Conservation (phyloP, 2,329 filamentous ascomycete species). For the Cryoendolithus antarcticus region DNA sequence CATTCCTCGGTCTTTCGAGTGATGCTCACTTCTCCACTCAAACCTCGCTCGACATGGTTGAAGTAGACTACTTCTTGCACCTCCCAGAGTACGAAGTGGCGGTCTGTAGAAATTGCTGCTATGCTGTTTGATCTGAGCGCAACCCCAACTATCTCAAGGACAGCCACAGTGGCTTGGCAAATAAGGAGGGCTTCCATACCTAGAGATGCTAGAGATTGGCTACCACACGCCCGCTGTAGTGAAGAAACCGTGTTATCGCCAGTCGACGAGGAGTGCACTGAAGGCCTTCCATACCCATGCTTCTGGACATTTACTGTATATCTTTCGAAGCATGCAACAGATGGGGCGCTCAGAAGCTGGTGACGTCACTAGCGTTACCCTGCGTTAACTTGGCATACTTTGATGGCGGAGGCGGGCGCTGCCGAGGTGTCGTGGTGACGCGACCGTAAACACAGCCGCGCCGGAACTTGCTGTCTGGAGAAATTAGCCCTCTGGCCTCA, state of each 20-base stretch:
- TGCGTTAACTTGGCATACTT: too few species aligned
- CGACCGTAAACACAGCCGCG: slow-evolving; percentile 1
- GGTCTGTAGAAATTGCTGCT: slow-evolving; percentile 1
- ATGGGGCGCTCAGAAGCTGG: not conserved
- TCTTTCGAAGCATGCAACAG: too few species aligned
- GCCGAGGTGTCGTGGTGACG: slow-evolving; percentile 1
- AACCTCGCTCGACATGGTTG: not conserved
- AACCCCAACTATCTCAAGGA: slow-evolving; percentile 1
- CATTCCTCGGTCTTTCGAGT: too few species aligned
- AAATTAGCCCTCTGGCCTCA: too few species aligned
- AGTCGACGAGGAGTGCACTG: not conserved
- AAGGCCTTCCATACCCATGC: not conserved
- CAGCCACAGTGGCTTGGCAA: not conserved
- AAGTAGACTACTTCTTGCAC: slow-evolving; percentile 1
- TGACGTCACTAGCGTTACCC: not conserved
- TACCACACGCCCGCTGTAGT: slow-evolving; percentile 1
- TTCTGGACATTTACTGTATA: not conserved
- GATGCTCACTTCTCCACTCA: not conserved
- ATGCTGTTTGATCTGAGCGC: slow-evolving; percentile 1
- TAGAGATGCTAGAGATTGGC: not conserved
- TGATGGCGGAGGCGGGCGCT: too few species aligned
- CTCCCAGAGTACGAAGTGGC: slow-evolving; percentile 1
- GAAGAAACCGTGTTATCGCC: not conserved
- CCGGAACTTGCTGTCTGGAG: not conserved
- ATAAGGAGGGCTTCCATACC: not conserved